phyloP scores from a whole-genome alignment of 441 rosid genomes.

The Jatropha podagrica region DNA sequence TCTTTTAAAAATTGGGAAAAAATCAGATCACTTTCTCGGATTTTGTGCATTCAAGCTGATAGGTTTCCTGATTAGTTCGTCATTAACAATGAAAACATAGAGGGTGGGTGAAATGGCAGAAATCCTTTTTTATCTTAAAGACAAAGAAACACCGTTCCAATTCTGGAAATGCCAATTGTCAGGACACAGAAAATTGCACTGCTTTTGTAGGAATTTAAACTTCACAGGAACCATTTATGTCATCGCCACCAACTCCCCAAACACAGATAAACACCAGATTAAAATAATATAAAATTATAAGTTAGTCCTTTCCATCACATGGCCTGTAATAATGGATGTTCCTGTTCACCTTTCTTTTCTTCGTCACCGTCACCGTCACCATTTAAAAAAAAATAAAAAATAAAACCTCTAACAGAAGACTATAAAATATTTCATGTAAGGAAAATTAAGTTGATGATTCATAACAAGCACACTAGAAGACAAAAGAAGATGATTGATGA shows the following conservation, averaged over 20 bases:
- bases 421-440: neutral
- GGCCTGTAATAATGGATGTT: conserved; percentile 1
- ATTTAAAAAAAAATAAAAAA: neutral
- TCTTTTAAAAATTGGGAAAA: neutral
- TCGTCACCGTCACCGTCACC: neutral
- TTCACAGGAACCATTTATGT: neutral
- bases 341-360: neutral
- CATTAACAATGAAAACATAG: neutral
- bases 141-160: neutral
- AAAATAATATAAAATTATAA: neutral
- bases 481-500: conserved; percentile 3
- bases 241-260: neutral
- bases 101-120: neutral
- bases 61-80: neutral
- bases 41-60: neutral
- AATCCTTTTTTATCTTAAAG: too few species aligned
- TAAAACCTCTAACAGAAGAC: neutral
- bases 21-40: neutral
- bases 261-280: neutral
- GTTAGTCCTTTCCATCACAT: neutral
- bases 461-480: neutral
- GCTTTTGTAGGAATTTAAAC: neutral
- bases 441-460: neutral
- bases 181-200: neutral
- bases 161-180: neutral